These are phyloP conservation scores for Apiosordaria backusii DNA, from an alignment of 495 filamentous ascomycete genomes.

Conservation along the genomic window DNA sequence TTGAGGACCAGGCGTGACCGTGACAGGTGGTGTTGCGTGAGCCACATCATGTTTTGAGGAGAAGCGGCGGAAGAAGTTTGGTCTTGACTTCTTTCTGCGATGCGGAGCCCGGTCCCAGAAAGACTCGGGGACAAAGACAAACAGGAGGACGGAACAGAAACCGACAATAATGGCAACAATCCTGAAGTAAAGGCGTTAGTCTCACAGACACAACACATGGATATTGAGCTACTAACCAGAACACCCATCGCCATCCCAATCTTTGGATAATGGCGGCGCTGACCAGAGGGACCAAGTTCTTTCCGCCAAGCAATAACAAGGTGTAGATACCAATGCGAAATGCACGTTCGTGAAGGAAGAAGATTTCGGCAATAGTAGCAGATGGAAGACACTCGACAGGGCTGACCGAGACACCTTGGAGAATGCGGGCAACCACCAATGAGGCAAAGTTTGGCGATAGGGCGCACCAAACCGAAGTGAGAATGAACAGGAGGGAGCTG, in stretches of 20 bases:
- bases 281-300: constrained; percentile 85
- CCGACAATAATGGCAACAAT: constrained; percentile 83
- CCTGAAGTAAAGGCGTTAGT: constrained; percentile 40
- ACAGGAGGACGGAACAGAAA: constrained; percentile 67
- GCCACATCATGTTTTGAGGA: constrained; percentile 30
- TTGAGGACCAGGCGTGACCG: neutral
- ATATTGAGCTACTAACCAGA: constrained; percentile 57
- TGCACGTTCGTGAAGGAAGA: constrained; percentile 90
- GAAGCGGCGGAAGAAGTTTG: constrained; percentile 37
- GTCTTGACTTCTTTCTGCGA: constrained; percentile 43
- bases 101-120: constrained; percentile 90
- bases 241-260: constrained; percentile 87
- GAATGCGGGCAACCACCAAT: constrained; percentile 75
- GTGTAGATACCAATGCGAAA: constrained; percentile 97
- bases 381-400: constrained; percentile 94
- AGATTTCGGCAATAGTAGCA: constrained; percentile 94
- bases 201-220: neutral
- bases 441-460: constrained; percentile 74
- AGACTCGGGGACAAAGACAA: constrained; percentile 92
- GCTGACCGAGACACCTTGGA: constrained; percentile 83
- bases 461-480: constrained; percentile 84
- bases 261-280: constrained; percentile 80
- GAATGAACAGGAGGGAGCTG: constrained; percentile 69
- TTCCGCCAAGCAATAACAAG: constrained; percentile 80
- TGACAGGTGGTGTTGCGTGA: neutral